Base-by-base conservation (phyloP, 139 green algal genomes). In the Asterochloris erici region DNA sequence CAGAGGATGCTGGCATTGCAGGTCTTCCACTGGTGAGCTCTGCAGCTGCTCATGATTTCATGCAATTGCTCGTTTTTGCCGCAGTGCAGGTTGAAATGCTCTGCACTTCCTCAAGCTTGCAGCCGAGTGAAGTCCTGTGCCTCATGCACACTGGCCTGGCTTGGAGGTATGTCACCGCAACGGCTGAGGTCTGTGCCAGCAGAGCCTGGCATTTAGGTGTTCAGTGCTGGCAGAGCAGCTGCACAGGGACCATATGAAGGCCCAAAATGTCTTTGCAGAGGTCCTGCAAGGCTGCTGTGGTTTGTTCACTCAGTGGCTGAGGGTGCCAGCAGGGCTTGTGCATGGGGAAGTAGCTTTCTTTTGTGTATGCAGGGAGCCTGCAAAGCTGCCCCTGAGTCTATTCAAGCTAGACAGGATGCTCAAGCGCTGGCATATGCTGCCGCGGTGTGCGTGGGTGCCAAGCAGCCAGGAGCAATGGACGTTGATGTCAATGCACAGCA, bases 341-440 rank as follows among this genome's bases (percentile, higher is more conserved):
- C 38, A 54, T 54, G 6, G 38, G 38, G 38, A 54, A 54, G 38
- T 54, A 6, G 19, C 21, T 71, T 14, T 16, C 66, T 9, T 71
- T 21, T 71, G 19, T 71, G 2, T 71, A 71, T 66, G 24, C 63
- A 84, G 81, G 82, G 82, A 21, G 82, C 82, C 11, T 78, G 74
- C 63, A 71, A 17, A 66, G 75, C 27, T 63, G 74, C 82, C 28
- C 74, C 82, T 47, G 77, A 88, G 69, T 85, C 79, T 15, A 83
- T 87, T 73, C 75, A 87, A 61, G 84, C 85, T 23, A 81, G 85
- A 9, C 87, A 91, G 29, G 88, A 94, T 74, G 89, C 89, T 23
- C 63, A 63, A 9, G 88, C 87, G 0, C 54, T 91, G 19, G 87
- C 89, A 11, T 88, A 85, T 1, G 91, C 90, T 24, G 88, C 89